Conservation (phyloP, 139 green algal species). For the Tetraselmis chui region DNA sequence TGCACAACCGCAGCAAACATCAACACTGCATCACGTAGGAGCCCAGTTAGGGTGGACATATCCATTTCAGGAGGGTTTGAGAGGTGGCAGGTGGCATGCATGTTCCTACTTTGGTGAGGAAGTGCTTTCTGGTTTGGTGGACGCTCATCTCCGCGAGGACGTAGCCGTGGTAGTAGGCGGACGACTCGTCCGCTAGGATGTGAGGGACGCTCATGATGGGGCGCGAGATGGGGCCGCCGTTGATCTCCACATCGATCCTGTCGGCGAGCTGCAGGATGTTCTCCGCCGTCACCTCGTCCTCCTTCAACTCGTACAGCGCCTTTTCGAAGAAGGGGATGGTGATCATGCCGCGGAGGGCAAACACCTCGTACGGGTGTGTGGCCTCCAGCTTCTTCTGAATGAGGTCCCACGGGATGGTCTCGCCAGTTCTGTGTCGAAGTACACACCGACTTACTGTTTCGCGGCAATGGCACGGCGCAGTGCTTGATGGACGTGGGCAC, state of each 20-base stretch:
- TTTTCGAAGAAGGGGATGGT: constrained; percentile 80
- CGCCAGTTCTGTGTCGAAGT: constrained; percentile 30
- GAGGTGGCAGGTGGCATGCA: too few relatives aligned
- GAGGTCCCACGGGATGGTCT: constrained; percentile 54
- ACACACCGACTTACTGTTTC: too few relatives aligned
- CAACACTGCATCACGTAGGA: too few relatives aligned
- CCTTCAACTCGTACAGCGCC: constrained; percentile 68
- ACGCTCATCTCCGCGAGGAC: constrained; percentile 62
- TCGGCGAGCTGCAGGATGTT: constrained; percentile 56
- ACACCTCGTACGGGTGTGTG: constrained; percentile 60
- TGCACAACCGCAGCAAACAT: not conserved
- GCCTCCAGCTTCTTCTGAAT: constrained; percentile 49
- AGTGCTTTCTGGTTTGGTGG: constrained; percentile 62
- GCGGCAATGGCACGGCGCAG: too few relatives aligned
- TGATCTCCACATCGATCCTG: constrained; percentile 46
- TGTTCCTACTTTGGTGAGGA: constrained; percentile 31
- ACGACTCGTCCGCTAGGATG: constrained; percentile 63
- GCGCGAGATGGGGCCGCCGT: constrained; percentile 23
- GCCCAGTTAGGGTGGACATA: too few relatives aligned
- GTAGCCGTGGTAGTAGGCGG: constrained; percentile 71
- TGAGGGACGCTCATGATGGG: constrained; percentile 55
- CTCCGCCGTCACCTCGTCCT: constrained; percentile 51
- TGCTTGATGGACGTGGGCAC: too few relatives aligned
- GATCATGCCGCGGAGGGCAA: constrained; percentile 58
- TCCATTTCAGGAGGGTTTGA: too few relatives aligned